Base-by-base conservation (phyloP, 2,329 filamentous ascomycete species). In the Colletotrichum karsti region DNA sequence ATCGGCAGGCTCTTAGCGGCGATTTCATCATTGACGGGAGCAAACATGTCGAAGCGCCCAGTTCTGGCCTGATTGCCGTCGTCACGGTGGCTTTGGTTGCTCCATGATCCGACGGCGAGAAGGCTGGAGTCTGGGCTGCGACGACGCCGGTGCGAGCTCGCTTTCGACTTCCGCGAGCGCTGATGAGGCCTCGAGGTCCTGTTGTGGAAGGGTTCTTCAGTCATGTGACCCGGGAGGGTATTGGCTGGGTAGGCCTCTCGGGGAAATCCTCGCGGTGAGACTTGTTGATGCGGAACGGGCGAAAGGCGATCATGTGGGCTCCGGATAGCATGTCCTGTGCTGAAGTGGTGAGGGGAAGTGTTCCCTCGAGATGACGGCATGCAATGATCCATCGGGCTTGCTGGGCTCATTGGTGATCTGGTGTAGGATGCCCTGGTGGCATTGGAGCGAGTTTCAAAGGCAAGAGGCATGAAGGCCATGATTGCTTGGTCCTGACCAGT, bases 51-150 rank as follows among this genome's bases (percentile, higher is more conserved):
- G 3, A 22, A 39, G 35, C 7, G 15, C 5, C 30, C 13, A 20
- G 26, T 9, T 7, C 12, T 15, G 18, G 62, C 7, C 22, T 28
- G 46, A 13, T n/a, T 8, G 6, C 20, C 28, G 24, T 33, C 35
- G 4, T 28, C 7, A 9, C 8, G 15, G 8, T 8, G 18, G 10
- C 4, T 39, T 12, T 39, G 59, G 35, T 30, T 44, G 9, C 50
- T 63, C 64, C 64, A 67, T 8, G 64, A 56, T 22, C 64, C 64
- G 9, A 67, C 56, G 22, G 64, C 64, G 20, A 63, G 10, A n/a
- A 67, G 64, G 13, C 9, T 39, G 35, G 22, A 26, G 15, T 63
- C 42, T 22, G n/a, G 10, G 28, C n/a, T 46, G 50, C 28, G 42
- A 9, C 20, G 41, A 24, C 51, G 46, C 28, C 18, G 37, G 33